Conservation (phyloP, 306 rosid species). For the Begonia peltatifolia region DNA sequence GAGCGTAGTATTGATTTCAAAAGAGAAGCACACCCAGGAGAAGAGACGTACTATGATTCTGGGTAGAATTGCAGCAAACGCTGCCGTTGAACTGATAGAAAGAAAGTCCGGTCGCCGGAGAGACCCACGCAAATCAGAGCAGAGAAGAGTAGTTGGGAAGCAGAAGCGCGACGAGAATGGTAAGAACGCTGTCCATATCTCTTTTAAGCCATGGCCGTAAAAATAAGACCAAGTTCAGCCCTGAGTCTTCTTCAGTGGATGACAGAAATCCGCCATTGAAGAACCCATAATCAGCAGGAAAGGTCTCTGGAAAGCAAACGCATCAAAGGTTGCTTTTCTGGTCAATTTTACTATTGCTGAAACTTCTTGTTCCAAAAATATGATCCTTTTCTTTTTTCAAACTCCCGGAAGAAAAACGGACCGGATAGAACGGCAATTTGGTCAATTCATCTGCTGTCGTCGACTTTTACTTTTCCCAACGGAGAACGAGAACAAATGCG, state of each 20-base stretch:
- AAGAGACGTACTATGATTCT: no score
- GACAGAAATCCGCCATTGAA: not conserved
- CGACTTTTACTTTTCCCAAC: not conserved
- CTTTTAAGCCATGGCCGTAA: not conserved
- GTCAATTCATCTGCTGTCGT: not conserved
- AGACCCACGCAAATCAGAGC: conserved; percentile 19
- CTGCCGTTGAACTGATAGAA: no score
- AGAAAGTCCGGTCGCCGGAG: no score
- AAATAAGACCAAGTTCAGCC: not conserved
- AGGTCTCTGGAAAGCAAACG: not conserved
- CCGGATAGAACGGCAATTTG: not conserved
- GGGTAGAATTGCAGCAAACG: no score
- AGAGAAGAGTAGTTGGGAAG: conserved; percentile 7
- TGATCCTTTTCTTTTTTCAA: not conserved
- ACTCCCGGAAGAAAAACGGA: not conserved
- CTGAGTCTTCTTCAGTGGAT: not conserved
- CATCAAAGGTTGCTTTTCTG: no score
- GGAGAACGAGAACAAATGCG: not conserved
- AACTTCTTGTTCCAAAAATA: no score
- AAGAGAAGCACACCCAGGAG: conserved; percentile 12
- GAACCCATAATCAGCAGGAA: not conserved
- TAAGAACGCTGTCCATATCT: conserved; percentile 13
- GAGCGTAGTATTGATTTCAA: conserved; percentile 25
- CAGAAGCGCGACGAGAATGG: conserved; percentile 8
- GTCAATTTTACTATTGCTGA: no score